Evolutionary conservation across 306 rosid species (phyloP).

Genomic region (Senna tora): DNA sequence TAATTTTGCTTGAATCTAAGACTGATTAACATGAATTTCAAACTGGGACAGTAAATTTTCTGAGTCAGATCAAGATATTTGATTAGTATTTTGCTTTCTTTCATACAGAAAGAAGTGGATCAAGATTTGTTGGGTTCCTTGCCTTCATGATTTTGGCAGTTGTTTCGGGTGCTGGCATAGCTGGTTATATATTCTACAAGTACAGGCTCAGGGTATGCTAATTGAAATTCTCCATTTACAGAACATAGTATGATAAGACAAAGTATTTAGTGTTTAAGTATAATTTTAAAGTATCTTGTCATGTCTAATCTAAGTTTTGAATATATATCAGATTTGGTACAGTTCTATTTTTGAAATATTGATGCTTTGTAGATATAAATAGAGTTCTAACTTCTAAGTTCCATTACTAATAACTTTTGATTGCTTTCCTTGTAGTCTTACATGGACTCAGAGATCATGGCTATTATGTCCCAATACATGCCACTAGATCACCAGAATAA

Average conservation of each 20-base stretch:
- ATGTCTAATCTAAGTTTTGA: no score
- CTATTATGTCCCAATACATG: conserved; percentile 99
- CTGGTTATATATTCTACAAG: conserved; percentile 93
- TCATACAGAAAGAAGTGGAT: conserved; percentile 71
- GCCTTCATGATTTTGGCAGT: conserved; percentile 62
- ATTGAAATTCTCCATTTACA: conserved; percentile 14
- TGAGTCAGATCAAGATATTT: not conserved
- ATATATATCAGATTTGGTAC: no score
- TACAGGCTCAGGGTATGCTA: conserved; percentile 86
- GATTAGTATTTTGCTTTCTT: conserved; percentile 26
- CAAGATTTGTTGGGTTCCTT: conserved; percentile 59
- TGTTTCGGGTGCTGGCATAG: conserved; percentile 63
- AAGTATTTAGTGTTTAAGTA: no score
- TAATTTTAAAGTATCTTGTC: no score
- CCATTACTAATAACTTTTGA: not conserved
- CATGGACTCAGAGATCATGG: conserved; percentile 98
- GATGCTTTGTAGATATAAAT: not conserved
- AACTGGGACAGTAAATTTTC: not conserved
- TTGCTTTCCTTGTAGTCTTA: conserved; percentile 60
- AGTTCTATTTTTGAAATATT: no score
- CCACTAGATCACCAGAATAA: conserved; percentile 77
- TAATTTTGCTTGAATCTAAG: not conserved
- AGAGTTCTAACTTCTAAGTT: not conserved
- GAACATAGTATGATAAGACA: not conserved
- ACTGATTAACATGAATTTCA: not conserved